Percentiles rank a stretch among this genome's conserved stretches.
Conservation (phyloP, 2,329 filamentous ascomycete genomes). For the Escovopsis sp. region DNA sequence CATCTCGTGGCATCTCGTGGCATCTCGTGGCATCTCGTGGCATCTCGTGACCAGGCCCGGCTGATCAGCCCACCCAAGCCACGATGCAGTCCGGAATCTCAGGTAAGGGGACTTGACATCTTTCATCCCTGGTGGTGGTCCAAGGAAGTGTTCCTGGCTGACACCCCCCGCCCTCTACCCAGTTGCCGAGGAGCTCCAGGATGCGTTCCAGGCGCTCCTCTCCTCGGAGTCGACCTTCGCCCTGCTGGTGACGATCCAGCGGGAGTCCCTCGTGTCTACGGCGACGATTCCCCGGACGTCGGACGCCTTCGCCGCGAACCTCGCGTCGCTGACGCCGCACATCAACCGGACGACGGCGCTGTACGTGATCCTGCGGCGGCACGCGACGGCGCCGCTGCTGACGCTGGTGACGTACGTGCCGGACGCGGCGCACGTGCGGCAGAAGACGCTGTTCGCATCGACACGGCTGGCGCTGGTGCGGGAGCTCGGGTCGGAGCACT, state of each 20-base stretch:
- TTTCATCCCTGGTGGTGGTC: too few species aligned
- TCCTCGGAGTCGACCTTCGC: constrained; percentile 47
- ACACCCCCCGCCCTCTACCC: constrained; percentile 3
- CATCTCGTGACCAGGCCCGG: too few species aligned
- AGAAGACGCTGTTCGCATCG: constrained; percentile 75
- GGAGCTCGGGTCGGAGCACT: constrained; percentile 65
- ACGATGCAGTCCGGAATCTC: constrained; percentile 67
- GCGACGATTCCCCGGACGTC: constrained; percentile 36
- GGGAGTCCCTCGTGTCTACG: constrained; percentile 51
- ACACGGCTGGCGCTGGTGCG: constrained; percentile 61
- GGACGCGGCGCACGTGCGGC: constrained; percentile 60
- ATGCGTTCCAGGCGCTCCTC: constrained; percentile 56
- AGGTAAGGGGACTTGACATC: too few species aligned
- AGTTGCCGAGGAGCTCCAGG: constrained; percentile 66
- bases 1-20: too few species aligned
- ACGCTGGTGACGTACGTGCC: constrained; percentile 66
- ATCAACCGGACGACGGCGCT: constrained; percentile 51
- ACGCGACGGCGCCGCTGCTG: constrained; percentile 41
- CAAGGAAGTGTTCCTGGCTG: too few species aligned
- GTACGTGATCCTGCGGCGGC: constrained; percentile 61
- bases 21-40: too few species aligned
- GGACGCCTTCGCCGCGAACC: constrained; percentile 46
- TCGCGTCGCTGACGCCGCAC: constrained; percentile 44
- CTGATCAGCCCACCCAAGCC: too few species aligned
- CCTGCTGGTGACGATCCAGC: constrained; percentile 54